Conservation (phyloP, 2,329 filamentous ascomycete genomes). For the Colletotrichum sp. region DNA sequence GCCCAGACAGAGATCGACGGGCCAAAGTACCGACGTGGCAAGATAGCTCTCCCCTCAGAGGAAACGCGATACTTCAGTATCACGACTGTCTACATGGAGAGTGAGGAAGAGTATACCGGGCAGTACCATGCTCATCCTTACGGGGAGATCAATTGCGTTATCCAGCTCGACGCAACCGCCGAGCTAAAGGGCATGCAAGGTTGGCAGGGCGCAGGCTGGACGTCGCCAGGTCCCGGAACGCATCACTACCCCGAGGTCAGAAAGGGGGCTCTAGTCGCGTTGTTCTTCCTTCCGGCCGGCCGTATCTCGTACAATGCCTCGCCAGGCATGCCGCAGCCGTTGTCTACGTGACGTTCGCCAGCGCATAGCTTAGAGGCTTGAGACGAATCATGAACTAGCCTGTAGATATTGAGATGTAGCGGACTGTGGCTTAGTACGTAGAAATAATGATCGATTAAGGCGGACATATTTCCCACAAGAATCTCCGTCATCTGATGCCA, state of each 20-base stretch:
- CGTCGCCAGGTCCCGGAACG: constrained; percentile 56
- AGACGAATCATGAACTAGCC: neutral
- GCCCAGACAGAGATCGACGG: constrained; percentile 47
- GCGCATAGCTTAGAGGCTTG: neutral
- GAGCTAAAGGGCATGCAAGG: constrained; percentile 61
- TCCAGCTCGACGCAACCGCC: constrained; percentile 52
- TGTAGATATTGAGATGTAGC: neutral
- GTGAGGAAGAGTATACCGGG: constrained; percentile 43
- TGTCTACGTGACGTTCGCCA: constrained; percentile 1
- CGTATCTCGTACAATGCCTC: constrained; percentile 54
- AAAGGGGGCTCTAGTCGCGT: constrained; percentile 52
- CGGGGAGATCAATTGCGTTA: constrained; percentile 60
- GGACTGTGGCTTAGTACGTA: neutral
- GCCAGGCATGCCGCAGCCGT: constrained; percentile 47
- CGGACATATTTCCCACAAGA: neutral
- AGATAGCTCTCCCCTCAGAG: constrained; percentile 48
- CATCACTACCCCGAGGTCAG: constrained; percentile 62
- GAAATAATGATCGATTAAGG: neutral
- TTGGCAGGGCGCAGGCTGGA: constrained; percentile 63
- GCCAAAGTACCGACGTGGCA: constrained; percentile 49
- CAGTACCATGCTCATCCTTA: constrained; percentile 61
- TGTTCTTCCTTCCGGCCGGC: constrained; percentile 61
- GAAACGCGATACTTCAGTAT: constrained; percentile 58
- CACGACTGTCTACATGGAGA: constrained; percentile 63
- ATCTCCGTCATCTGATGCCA: neutral